Evolutionary conservation across 495 filamentous ascomycete species (phyloP), one percentile per base, ranked within the genome.

Genomic region (Thermochaetoides thermophila): DNA sequence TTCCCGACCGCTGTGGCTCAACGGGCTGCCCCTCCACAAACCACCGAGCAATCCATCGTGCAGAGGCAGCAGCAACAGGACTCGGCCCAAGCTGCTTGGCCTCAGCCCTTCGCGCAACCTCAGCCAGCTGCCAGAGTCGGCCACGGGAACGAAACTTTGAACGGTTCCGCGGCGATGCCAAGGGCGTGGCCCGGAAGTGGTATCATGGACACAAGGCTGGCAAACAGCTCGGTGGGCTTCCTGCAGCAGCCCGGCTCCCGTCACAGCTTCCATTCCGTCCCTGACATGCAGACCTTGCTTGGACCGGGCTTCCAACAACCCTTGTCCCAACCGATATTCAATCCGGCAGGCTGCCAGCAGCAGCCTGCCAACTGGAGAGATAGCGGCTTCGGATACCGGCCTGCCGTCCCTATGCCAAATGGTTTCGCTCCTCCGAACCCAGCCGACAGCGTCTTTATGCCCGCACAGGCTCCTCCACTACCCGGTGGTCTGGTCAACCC

Each of bases 281-380:
- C 66, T 32, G 64, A 67, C 34, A 55, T 82, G 25, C 79, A 80
- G 7, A 78, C 74, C 1, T 73, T 78, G 10, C 49, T 84, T 9
- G 78, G 79, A 5, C 76, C 80, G 7, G 67, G 74, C 16, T 73
- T 80, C 35, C 81, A 85, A 38, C 73, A 76, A 20, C 67, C 66
- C 27, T 55, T 75, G 18, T 74, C 78, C 5, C 81, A 80, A 21
- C 83, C 81, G 3, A 73, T 76, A 14, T 78, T 78, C 12, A 81
- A 81, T 38, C 74, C 74, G 19, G n/a, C n/a, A n/a, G 73, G 71
- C 22, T 75, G 74, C 3, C 70, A 78, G 11, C 81, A 73, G 53
- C 81, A 81, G 24, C 45, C 50, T 3, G 72, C 76, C 11, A 78
- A 79, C 42, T 89, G 81, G 81, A 74, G 75, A 9, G 76, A 92